Evolutionary conservation across 2,329 filamentous ascomycete genomes (phyloP), one percentile per base, ranked within the genome.

Genomic region (Juglanconis oblonga): DNA sequence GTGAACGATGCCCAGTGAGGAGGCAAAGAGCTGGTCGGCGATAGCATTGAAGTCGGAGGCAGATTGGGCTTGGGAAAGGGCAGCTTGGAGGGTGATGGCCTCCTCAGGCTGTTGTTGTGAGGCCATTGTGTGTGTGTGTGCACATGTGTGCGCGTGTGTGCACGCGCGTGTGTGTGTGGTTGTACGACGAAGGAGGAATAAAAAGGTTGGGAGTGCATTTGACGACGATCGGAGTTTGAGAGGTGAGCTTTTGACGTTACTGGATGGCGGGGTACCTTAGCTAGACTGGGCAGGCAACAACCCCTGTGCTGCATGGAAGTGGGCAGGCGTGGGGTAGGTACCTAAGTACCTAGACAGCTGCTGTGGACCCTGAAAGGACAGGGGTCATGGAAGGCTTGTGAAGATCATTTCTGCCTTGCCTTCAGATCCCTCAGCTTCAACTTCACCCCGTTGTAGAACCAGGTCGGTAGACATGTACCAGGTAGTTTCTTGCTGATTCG

Each of bases 1-100:
- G 35, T 87, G 81, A n/a, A 95, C 89, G 67, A 94, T 87, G 68
- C 90, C 89, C 57, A 93, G 81, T 29, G 81, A 81, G 67, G 90
- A 87, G 65, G 79, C 81, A 65, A 93, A 84, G 56, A 93, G 81
- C 53, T 82, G 84, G 67, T 87, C 82, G 57, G 87, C 79, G 66
- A 91, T 87, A 68, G 85, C 84, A 62, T 85, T 86, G 61, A 93
- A 80, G 72, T 93, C 87, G 62, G 81, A 68, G 48, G 68, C 65
- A 7, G 61, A 61, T 29, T 57, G 55, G 29, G 61, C 58, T 24
- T 42, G 38, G 29, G 58, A 38, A 35, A 63, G 58, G 47, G 58
- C 58, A 10, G 38, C 44, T 42, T 63, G 58, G 40, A 61, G 55
- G 47, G 51, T 51, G 3, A 61, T 36, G 24, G 38, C 55, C 58